Conservation (phyloP, 306 rosid species). For the Quillaja saponaria region DNA sequence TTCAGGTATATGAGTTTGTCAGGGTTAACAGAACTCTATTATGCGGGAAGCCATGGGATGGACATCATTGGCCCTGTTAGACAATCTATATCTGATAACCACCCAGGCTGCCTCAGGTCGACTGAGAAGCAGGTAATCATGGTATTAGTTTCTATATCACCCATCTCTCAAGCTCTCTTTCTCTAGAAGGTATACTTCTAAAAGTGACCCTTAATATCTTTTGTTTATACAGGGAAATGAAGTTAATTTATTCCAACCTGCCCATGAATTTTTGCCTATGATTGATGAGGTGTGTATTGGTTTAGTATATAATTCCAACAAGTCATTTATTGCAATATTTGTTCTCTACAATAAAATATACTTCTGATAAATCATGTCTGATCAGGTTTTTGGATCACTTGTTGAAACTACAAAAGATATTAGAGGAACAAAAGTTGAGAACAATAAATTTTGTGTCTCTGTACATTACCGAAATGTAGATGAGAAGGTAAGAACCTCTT, state of each 20-base stretch:
- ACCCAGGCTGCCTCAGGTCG: conserved; percentile 42
- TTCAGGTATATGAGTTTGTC: conserved; percentile 85
- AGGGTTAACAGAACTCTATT: conserved; percentile 79
- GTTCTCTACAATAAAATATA: conserved; percentile 8
- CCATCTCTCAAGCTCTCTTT: conserved; percentile 2
- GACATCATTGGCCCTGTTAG: conserved; percentile 83
- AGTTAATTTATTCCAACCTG: conserved; percentile 89
- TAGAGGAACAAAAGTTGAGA: conserved; percentile 75
- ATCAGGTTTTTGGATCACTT: conserved; percentile 66
- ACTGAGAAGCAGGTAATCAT: conserved; percentile 60
- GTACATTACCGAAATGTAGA: conserved; percentile 96
- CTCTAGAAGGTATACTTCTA: background rate
- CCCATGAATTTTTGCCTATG: conserved; percentile 78
- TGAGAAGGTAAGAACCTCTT: conserved; percentile 56
- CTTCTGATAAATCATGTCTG: conserved; percentile 32
- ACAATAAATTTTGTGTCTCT: conserved; percentile 87
- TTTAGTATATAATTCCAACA: conserved; percentile 6
- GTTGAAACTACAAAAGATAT: conserved; percentile 64
- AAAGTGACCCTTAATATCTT: background rate
- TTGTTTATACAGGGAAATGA: conserved; percentile 64
- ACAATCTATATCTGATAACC: conserved; percentile 53
- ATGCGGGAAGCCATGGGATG: conserved; percentile 99
- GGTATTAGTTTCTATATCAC: conserved; percentile 10
- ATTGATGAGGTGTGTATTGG: conserved; percentile 59
- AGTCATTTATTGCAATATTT: conserved; percentile 9